Conservation (phyloP, 23 red algal species). For the Gracilaria domingensis region DNA sequence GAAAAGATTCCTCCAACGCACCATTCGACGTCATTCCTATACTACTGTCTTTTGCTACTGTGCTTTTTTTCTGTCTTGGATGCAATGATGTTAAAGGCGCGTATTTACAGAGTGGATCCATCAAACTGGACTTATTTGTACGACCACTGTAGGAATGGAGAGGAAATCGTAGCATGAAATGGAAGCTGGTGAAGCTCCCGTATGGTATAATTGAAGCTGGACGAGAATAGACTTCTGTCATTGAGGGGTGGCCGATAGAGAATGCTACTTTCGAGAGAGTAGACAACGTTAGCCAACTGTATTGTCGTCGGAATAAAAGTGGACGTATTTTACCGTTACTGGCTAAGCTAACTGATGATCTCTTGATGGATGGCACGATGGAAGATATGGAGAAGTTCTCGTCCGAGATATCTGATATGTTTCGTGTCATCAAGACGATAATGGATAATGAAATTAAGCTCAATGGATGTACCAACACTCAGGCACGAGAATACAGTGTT, state of each 20-base stretch:
- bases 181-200: constrained; percentile 42
- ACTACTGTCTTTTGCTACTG: constrained; percentile 14
- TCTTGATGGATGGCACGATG: background rate
- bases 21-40: constrained; percentile 15
- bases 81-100: constrained; percentile 41
- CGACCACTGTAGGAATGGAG: constrained; percentile 10
- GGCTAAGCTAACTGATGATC: constrained; percentile 8
- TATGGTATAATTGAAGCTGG: constrained; percentile 45
- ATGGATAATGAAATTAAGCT: constrained; percentile 19
- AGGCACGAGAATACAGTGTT: background rate
- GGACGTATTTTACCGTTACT: background rate
- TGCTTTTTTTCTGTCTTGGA: background rate
- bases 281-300: constrained; percentile 8
- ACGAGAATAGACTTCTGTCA: background rate
- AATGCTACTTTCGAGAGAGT: constrained; percentile 7
- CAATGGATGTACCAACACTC: constrained; percentile 36
- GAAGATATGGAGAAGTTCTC: background rate
- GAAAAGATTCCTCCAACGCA: constrained; percentile 25
- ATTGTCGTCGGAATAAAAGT: background rate
- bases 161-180: background rate
- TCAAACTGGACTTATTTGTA: background rate
- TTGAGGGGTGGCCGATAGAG: background rate
- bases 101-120: constrained; percentile 26
- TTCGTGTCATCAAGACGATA: constrained; percentile 25
- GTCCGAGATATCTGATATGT: background rate